phyloP scores from a whole-genome alignment of 768 basidiomycete genomes.

The Daedaleopsis nitida region DNA sequence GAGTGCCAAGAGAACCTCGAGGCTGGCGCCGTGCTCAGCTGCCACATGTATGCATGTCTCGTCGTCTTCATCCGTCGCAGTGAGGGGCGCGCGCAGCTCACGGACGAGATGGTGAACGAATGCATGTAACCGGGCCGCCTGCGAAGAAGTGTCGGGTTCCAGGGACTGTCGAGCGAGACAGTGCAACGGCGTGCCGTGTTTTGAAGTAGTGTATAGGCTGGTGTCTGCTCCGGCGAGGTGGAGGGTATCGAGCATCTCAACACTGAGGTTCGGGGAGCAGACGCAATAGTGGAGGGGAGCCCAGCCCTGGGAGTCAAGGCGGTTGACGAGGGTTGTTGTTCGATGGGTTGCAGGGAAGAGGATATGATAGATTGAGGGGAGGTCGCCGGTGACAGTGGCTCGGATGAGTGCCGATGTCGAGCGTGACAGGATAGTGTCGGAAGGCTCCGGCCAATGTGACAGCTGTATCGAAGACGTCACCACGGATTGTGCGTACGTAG shows the following conservation, averaged over 20 bases:
- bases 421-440: constrained; percentile 8
- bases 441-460: constrained; percentile 5
- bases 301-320: constrained; percentile 69
- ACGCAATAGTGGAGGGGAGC: constrained; percentile 73
- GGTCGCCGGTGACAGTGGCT: constrained; percentile 15
- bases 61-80: constrained; percentile 63
- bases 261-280: constrained; percentile 53
- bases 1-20: constrained; percentile 62
- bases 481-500: constrained; percentile 16
- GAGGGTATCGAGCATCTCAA: constrained; percentile 66
- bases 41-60: constrained; percentile 83
- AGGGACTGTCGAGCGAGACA: constrained; percentile 51
- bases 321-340: constrained; percentile 54
- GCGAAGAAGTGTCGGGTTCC: constrained; percentile 20
- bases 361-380: constrained; percentile 16
- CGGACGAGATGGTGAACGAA: constrained; percentile 69
- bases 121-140: constrained; percentile 45
- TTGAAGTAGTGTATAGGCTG: constrained; percentile 59
- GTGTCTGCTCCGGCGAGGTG: constrained; percentile 79
- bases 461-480: constrained; percentile 7
- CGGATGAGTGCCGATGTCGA: constrained; percentile 16
- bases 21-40: constrained; percentile 70
- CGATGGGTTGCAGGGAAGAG: constrained; percentile 37
- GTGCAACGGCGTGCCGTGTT: constrained; percentile 68
- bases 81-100: constrained; percentile 69